Conservation (phyloP, 1,284 basidiomycete species). For the Golubevia sp. region DNA sequence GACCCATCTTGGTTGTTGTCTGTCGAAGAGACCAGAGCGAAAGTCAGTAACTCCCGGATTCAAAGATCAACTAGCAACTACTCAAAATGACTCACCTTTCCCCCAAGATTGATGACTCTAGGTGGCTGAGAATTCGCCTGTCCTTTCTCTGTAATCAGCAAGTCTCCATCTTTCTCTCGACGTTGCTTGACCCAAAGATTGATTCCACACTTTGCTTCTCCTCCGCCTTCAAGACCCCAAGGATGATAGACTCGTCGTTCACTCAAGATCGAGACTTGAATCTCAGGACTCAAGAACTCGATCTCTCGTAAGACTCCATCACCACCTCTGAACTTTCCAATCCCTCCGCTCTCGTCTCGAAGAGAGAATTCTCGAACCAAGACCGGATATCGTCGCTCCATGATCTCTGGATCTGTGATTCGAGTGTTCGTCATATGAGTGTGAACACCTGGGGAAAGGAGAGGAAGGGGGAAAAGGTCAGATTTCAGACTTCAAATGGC, state of each 20-base stretch:
- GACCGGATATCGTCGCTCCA: slow-evolving; percentile 63
- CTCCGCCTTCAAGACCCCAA: slow-evolving; percentile 54
- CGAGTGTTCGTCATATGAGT: slow-evolving; percentile 63
- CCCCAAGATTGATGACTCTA: slow-evolving; percentile 47
- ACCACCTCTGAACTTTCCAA: slow-evolving; percentile 55
- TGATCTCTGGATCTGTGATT: slow-evolving; percentile 63
- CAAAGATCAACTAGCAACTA: slow-evolving; percentile 6
- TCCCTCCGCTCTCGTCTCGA: slow-evolving; percentile 58
- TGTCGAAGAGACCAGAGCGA: background rate
- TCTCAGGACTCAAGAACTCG: slow-evolving; percentile 58
- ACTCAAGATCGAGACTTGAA: slow-evolving; percentile 49
- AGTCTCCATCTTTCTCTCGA: slow-evolving; percentile 38
- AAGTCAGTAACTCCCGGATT: background rate
- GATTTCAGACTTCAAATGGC: background rate
- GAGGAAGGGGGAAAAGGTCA: background rate
- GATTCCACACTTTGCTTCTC: slow-evolving; percentile 35
- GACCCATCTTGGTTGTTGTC: slow-evolving; percentile 43
- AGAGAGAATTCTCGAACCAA: slow-evolving; percentile 61
- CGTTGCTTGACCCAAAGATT: slow-evolving; percentile 59
- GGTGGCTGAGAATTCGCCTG: slow-evolving; percentile 18
- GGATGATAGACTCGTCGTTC: slow-evolving; percentile 55
- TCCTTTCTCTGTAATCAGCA: slow-evolving; percentile 14
- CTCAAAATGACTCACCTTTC: slow-evolving; percentile 20
- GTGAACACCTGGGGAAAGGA: slow-evolving; percentile 22
- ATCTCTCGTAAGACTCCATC: slow-evolving; percentile 59